phyloP scores from a whole-genome alignment of 345 rosid species.

The Populus nigra region DNA sequence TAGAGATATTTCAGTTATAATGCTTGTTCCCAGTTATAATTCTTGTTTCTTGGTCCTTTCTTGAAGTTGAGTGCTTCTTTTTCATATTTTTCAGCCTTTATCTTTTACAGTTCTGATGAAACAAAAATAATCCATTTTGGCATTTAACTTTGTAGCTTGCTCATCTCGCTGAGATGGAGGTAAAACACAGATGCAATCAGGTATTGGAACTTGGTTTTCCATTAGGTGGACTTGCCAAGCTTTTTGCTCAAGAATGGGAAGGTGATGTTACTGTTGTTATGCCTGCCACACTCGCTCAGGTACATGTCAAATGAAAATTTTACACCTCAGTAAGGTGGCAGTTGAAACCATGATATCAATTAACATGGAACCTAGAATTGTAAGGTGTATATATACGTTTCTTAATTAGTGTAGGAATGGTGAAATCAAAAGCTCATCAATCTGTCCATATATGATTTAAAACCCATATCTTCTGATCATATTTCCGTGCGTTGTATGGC shows the following conservation, averaged over 20 bases:
- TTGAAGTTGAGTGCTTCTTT: background rate
- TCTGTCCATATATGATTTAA: background rate
- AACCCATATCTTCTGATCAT: background rate
- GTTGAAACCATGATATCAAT: background rate
- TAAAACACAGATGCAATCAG: constrained; percentile 91
- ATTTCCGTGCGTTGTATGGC: background rate
- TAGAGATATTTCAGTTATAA: background rate
- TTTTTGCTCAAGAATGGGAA: constrained; percentile 99
- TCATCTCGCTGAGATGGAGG: constrained; percentile 93
- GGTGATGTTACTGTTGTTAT: constrained; percentile 97
- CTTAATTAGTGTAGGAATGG: background rate
- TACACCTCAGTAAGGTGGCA: background rate
- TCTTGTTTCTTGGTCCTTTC: background rate
- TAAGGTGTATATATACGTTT: background rate
- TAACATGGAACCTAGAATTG: background rate
- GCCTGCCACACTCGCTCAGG: constrained; percentile 98
- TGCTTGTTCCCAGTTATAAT: background rate
- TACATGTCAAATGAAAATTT: constrained; percentile 23
- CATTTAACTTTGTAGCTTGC: constrained; percentile 54
- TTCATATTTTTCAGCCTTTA: background rate
- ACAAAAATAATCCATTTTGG: background rate
- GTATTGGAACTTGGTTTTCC: constrained; percentile 90
- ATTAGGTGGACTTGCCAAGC: constrained; percentile 82
- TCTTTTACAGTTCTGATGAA: background rate
- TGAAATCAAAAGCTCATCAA: background rate